Conservation (phyloP, 164 flowering plant species). For the Annona squamosa region DNA sequence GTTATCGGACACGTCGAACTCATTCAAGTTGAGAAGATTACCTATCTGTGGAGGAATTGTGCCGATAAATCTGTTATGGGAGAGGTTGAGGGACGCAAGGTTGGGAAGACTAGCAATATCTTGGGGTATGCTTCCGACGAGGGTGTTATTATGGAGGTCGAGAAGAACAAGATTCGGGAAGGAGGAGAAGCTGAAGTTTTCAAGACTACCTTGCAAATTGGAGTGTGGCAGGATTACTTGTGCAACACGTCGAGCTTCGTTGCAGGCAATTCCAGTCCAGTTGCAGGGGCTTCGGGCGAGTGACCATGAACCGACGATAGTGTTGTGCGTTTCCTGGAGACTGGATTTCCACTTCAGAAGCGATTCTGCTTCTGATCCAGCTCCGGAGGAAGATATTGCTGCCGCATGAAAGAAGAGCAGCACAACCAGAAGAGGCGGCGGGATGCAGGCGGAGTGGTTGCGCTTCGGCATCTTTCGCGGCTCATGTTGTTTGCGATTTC, state of each 20-base stretch:
- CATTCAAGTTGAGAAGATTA: slow-evolving; percentile 15
- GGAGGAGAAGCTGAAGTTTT: slow-evolving; percentile 14
- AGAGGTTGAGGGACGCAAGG: slow-evolving; percentile 18
- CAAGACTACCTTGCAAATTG: slow-evolving; percentile 11
- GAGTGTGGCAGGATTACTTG: slow-evolving; percentile 9
- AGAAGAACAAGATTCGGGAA: slow-evolving; percentile 20
- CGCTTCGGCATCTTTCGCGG: background rate
- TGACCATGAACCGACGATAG: slow-evolving; percentile 5
- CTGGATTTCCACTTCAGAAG: slow-evolving; percentile 6
- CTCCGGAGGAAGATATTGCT: background rate
- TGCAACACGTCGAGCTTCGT: slow-evolving; percentile 6
- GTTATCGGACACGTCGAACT: slow-evolving; percentile 19
- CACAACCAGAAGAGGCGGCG: background rate
- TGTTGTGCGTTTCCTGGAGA: background rate
- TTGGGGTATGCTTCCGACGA: slow-evolving; percentile 16
- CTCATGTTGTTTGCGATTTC: background rate
- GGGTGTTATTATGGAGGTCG: slow-evolving; percentile 7
- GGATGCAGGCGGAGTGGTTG: background rate
- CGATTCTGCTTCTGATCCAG: slow-evolving; percentile 3
- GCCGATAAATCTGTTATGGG: slow-evolving; percentile 15
- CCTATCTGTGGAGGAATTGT: slow-evolving; percentile 18
- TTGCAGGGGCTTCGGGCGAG: slow-evolving; percentile 7
- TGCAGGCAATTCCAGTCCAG: slow-evolving; percentile 20
- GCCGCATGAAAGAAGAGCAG: background rate
- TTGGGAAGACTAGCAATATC: slow-evolving; percentile 16